Conservation (phyloP, 495 filamentous ascomycete species). For the Penicillium pancosmium region DNA sequence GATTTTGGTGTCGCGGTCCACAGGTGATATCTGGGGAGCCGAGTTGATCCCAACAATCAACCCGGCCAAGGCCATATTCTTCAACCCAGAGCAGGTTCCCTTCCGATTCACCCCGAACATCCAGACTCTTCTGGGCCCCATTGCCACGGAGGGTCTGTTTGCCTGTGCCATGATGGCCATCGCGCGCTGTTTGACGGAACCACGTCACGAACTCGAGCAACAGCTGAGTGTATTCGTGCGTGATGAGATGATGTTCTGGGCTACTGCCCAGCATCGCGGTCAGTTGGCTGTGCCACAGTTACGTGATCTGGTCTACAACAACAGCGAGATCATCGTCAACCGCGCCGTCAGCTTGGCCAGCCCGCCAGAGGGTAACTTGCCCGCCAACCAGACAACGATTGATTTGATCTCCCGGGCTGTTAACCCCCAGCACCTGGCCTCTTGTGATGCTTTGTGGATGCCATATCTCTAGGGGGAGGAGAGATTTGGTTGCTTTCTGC, state of each 20-base stretch:
- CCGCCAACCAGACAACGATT: conserved; percentile 94
- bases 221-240: conserved; percentile 91
- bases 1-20: conserved; percentile 83
- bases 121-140: conserved; percentile 91
- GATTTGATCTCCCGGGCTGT: conserved; percentile 85
- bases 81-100: conserved; percentile 90
- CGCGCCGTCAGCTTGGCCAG: conserved; percentile 78
- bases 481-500: conserved; percentile 11
- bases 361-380: conserved; percentile 66
- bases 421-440: conserved; percentile 80
- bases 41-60: conserved; percentile 88
- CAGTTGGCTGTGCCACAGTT: conserved; percentile 68
- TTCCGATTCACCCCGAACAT: conserved; percentile 98
- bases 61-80: conserved; percentile 79
- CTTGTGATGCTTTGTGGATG: conserved; percentile 96
- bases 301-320: conserved; percentile 82
- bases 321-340: conserved; percentile 89
- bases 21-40: conserved; percentile 94
- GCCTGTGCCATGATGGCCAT: conserved; percentile 91
- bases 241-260: conserved; percentile 98
- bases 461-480: conserved; percentile 69
- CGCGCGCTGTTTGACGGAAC: conserved; percentile 91
- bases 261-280: conserved; percentile 76
- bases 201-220: conserved; percentile 85
- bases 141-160: conserved; percentile 94